Evolutionary conservation across 108 stramenopile species (phyloP), one percentile per base, ranked within the genome.

Genomic region (Stephanodiscus triporus): DNA sequence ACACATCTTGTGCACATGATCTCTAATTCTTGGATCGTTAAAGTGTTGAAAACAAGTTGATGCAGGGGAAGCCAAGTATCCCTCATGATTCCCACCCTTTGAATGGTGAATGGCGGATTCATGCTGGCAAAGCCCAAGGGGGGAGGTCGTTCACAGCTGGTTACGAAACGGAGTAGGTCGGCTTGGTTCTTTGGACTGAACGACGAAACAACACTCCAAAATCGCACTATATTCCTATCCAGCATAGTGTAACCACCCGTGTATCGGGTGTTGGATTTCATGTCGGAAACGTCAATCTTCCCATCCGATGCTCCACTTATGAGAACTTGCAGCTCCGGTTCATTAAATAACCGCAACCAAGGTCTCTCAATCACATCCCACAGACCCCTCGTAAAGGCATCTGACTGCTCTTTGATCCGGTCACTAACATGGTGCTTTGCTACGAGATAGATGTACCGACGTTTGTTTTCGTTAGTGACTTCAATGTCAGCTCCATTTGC

Each of bases 21-120:
- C n/a, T n/a, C n/a, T n/a, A n/a, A n/a, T n/a, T n/a, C n/a, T n/a
- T n/a, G 99, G 34, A 99, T 89, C 81, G 99, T 99, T 65, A 99
- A 83, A 14, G 85, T 88, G 79, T 99, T 99, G 83, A 99, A n/a
- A 99, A 85, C 99, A 99, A 48, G 99, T 99, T 19, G 90, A 91
- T 6, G 99, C 95, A 9, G 96, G 8, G 98, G 98, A 17, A 99
- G 85, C 54, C 96, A 92, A 4, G 82, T 89, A 59, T 97, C 99
- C 29, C 91, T 69, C 70, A 87, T 63, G 40, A 93, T 94, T n/a
- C 91, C 88, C 9, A 96, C 93, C 20, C 92, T 83, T 63, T 98
- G 97, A 78, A 99, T 84, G 30, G 97, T 97, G 80, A 99, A 99
- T 22, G 96, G 95, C 19, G 99, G 99, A 75, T 91, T 91, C 84